A percentile compares a stretch with the other conserved stretches of the same genome.
Evolutionary conservation across 495 filamentous ascomycete genomes (phyloP).

Genomic region (Aspergillus wentii): DNA sequence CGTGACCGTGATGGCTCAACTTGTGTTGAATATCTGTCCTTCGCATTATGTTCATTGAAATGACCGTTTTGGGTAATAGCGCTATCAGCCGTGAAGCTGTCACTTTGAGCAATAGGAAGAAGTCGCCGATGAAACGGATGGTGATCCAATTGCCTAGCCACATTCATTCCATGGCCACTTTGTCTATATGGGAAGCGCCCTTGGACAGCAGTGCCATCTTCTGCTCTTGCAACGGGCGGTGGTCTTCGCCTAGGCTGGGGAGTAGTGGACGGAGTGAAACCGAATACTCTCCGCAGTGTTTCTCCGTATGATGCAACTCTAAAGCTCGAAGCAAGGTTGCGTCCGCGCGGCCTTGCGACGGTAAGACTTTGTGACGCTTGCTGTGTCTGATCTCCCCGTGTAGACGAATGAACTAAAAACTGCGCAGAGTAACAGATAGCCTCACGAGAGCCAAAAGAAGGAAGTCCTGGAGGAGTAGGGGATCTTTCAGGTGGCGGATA

Average conservation of each 20-base stretch:
- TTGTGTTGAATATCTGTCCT: no score
- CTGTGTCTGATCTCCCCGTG: slow-evolving; percentile 1
- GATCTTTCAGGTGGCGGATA: slow-evolving; percentile 36
- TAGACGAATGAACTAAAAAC: slow-evolving; percentile 10
- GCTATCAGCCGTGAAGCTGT: background rate
- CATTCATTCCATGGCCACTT: slow-evolving; percentile 33
- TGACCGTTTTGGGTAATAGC: background rate
- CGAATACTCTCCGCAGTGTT: slow-evolving; percentile 25
- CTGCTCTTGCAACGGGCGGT: slow-evolving; percentile 21
- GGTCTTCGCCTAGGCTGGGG: slow-evolving; percentile 4
- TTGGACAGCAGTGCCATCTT: slow-evolving; percentile 33
- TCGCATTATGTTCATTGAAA: no score
- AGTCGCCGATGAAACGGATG: slow-evolving; percentile 31
- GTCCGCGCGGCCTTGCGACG: no score
- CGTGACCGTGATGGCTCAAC: no score
- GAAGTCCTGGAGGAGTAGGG: slow-evolving; percentile 44
- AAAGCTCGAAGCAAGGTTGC: slow-evolving; percentile 2
- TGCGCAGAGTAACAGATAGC: slow-evolving; percentile 31
- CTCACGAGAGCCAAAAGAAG: slow-evolving; percentile 41
- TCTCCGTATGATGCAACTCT: slow-evolving; percentile 16
- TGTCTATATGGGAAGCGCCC: slow-evolving; percentile 34
- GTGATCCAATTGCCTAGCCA: slow-evolving; percentile 20
- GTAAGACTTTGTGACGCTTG: background rate
- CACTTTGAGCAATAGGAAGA: slow-evolving; percentile 15
- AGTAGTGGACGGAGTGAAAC: slow-evolving; percentile 8